phyloP scores from a whole-genome alignment of 2,329 filamentous ascomycete genomes.

The Stemphylium beticola region DNA sequence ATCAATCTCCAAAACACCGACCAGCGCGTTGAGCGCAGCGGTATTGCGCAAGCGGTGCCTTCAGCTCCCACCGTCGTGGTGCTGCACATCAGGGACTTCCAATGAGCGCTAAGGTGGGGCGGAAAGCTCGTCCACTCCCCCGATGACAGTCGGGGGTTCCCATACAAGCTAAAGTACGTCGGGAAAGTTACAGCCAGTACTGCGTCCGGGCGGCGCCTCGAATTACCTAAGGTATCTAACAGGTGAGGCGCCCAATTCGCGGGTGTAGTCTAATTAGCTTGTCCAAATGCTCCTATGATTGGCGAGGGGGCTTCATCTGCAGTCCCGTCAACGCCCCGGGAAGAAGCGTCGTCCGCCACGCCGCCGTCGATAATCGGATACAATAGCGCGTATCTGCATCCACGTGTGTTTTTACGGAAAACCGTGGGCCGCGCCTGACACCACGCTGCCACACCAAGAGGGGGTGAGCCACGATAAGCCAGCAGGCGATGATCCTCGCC shows the following conservation, averaged over 20 bases:
- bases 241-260: constrained; percentile 25
- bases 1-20: constrained; percentile 1
- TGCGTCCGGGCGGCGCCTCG: constrained; percentile 19
- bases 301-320: constrained; percentile 13
- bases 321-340: constrained; percentile 22
- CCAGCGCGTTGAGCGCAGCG: not conserved
- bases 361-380: constrained; percentile 17
- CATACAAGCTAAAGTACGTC: constrained; percentile 22
- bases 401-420: constrained; percentile 20
- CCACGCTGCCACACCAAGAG: constrained; percentile 9
- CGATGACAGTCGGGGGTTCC: constrained; percentile 29
- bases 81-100: constrained; percentile 7
- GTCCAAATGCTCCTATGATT: constrained; percentile 16
- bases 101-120: constrained; percentile 9
- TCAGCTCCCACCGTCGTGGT: constrained; percentile 9
- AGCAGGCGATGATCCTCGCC: constrained; percentile 29
- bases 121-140: constrained; percentile 10
- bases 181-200: constrained; percentile 12
- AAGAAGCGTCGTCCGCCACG: constrained; percentile 28
- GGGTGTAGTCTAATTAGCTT: constrained; percentile 16
- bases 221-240: constrained; percentile 26
- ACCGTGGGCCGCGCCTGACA: constrained; percentile 14
- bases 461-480: constrained; percentile 25
- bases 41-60: not conserved
- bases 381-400: constrained; percentile 21